Percentiles rank a stretch among this genome's conserved stretches.
Evolutionary conservation across 352 stramenopile genomes (phyloP).

Genomic region (Globisporangium splendens): DNA sequence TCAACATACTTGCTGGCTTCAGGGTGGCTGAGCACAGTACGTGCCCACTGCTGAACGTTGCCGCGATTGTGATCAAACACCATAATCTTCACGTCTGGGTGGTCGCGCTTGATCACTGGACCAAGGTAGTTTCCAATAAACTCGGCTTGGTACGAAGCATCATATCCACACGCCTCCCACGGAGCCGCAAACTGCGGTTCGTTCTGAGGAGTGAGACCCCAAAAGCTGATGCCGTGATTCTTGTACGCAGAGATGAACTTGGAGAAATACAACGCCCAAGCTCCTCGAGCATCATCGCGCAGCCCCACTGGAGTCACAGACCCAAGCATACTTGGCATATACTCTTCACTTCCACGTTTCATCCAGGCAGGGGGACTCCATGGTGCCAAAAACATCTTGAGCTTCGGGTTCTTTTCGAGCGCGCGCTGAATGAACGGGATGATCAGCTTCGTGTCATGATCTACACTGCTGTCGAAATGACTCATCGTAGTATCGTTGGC

Average conservation of each 20-base stretch:
- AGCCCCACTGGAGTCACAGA: constrained; percentile 52
- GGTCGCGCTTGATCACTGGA: constrained; percentile 76
- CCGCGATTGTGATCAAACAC: constrained; percentile 91
- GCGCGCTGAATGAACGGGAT: constrained; percentile 85
- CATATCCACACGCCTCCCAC: constrained; percentile 74
- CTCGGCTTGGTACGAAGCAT: constrained; percentile 46
- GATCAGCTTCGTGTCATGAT: constrained; percentile 71
- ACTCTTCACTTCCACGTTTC: constrained; percentile 39
- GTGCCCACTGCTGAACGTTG: constrained; percentile 63
- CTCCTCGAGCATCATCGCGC: constrained; percentile 38
- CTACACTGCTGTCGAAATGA: constrained; percentile 78
- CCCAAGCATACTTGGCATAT: constrained; percentile 60
- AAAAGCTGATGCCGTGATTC: constrained; percentile 75
- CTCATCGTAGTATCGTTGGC: constrained; percentile 57
- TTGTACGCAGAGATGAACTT: constrained; percentile 92
- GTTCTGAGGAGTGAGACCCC: constrained; percentile 89
- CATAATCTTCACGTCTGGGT: constrained; percentile 90
- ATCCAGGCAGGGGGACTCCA: constrained; percentile 86
- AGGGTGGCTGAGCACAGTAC: constrained; percentile 63
- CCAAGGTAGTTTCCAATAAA: constrained; percentile 88
- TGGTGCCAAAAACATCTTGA: constrained; percentile 86
- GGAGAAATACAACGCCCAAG: constrained; percentile 91
- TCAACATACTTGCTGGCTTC: constrained; percentile 76
- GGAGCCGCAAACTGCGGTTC: constrained; percentile 75
- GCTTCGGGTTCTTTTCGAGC: constrained; percentile 49